Conservation (phyloP, 2,329 filamentous ascomycete species). For the Ceratocystis variospora region DNA sequence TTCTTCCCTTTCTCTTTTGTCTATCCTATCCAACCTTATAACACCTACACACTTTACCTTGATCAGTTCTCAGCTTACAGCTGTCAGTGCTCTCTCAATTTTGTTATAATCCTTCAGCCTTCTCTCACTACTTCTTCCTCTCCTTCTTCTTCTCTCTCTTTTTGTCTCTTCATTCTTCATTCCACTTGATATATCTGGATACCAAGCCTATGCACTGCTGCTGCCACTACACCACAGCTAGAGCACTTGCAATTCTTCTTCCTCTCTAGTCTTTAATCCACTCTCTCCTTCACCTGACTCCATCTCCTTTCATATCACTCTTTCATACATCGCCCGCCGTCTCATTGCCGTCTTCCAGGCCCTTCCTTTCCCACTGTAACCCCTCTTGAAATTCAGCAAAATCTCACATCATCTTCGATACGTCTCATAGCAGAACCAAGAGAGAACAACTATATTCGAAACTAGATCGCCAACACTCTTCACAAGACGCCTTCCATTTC, state of each 20-base stretch:
- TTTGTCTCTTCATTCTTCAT: background rate
- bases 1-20: constrained; percentile 11
- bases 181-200: background rate
- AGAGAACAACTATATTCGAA: background rate
- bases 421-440: background rate
- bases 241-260: background rate
- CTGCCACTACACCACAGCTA: background rate
- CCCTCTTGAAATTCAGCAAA: background rate
- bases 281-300: background rate
- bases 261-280: background rate
- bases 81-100: constrained; percentile 12
- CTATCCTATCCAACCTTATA: constrained; percentile 12
- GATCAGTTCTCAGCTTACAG: constrained; percentile 10
- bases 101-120: constrained; percentile 13
- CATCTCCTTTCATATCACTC: background rate
- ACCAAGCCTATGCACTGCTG: background rate
- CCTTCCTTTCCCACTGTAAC: background rate
- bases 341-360: background rate
- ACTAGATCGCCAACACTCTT: background rate
- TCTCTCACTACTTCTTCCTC: constrained; percentile 1
- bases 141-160: constrained; percentile 8
- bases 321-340: background rate
- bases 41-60: constrained; percentile 6
- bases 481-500: background rate
- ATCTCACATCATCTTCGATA: background rate